These are phyloP conservation scores for Aspergillus persii DNA, from an alignment of 2,329 filamentous ascomycete species.

Conservation along the genomic window DNA sequence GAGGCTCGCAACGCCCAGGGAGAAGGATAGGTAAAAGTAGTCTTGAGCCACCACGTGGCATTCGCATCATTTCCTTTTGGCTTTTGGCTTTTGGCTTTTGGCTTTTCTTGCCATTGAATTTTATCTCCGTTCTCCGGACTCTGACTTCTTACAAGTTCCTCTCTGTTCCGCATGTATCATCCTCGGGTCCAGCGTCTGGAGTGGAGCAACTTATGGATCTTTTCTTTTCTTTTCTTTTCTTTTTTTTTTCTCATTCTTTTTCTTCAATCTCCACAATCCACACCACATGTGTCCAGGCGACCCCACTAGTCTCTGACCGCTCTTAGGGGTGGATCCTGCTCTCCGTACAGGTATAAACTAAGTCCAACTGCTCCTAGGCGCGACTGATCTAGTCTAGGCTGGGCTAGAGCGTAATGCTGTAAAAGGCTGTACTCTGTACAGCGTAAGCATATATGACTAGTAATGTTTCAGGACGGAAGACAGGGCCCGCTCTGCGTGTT, in stretches of 20 bases:
- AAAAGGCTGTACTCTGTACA: too few relatives aligned
- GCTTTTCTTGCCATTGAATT: neutral
- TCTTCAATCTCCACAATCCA: neutral
- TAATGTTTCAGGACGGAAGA: neutral
- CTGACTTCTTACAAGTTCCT: neutral
- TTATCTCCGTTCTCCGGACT: neutral
- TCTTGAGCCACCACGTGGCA: conserved; percentile 3
- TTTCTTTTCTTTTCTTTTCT: too few relatives aligned
- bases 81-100: neutral
- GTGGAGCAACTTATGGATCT: neutral
- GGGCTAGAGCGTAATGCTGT: too few relatives aligned
- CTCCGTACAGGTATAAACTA: neutral
- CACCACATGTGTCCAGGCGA: neutral
- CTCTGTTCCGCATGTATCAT: neutral
- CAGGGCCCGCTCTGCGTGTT: neutral
- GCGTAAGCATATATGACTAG: neutral
- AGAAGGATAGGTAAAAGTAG: neutral
- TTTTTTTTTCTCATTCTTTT: neutral
- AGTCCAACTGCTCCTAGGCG: neutral
- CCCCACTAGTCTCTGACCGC: neutral
- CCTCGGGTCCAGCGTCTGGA: neutral
- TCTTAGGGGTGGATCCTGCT: neutral
- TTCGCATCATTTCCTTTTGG: neutral
- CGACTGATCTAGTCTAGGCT: too few relatives aligned
- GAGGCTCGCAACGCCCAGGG: too few relatives aligned